Evolutionary conservation across 352 stramenopile genomes (phyloP).

Genomic region (Blastocystis sp.): DNA sequence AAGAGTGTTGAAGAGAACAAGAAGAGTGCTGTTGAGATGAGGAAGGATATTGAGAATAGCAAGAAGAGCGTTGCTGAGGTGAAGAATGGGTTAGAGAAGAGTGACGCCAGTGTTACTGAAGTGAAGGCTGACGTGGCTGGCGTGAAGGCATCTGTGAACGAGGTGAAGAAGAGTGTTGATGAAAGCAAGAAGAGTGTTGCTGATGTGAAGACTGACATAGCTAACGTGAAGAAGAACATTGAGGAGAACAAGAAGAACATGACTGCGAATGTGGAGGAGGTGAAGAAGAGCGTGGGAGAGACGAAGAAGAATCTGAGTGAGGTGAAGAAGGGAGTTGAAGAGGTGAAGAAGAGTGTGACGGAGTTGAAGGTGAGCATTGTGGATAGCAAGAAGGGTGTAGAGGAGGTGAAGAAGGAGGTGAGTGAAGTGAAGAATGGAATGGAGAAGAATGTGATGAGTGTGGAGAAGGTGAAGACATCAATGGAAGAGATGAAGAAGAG

Average conservation of each 20-base stretch:
- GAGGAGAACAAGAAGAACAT: slow-evolving; percentile 1
- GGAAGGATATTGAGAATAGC: background rate
- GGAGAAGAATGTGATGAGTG: background rate
- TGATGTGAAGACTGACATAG: no score
- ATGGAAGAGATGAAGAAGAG: background rate
- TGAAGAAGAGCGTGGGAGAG: background rate
- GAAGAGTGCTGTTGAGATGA: background rate
- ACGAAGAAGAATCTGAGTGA: background rate
- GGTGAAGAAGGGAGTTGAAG: background rate
- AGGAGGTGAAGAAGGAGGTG: background rate
- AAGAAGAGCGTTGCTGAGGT: slow-evolving; percentile 5
- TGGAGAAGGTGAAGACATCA: background rate
- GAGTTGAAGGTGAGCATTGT: background rate
- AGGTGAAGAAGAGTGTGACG: background rate
- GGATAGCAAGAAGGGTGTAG: background rate
- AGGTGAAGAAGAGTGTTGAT: background rate
- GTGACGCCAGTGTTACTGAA: background rate
- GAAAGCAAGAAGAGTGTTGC: no score
- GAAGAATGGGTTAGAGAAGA: background rate
- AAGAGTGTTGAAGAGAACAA: slow-evolving; percentile 16
- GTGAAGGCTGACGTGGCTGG: background rate
- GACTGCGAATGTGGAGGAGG: background rate
- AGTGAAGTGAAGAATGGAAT: background rate
- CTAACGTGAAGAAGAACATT: background rate
- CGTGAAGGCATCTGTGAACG: background rate